These are phyloP conservation scores for Suhomyces sp. DNA, from an alignment of 805 yeast genomes.

Conservation along the genomic window DNA sequence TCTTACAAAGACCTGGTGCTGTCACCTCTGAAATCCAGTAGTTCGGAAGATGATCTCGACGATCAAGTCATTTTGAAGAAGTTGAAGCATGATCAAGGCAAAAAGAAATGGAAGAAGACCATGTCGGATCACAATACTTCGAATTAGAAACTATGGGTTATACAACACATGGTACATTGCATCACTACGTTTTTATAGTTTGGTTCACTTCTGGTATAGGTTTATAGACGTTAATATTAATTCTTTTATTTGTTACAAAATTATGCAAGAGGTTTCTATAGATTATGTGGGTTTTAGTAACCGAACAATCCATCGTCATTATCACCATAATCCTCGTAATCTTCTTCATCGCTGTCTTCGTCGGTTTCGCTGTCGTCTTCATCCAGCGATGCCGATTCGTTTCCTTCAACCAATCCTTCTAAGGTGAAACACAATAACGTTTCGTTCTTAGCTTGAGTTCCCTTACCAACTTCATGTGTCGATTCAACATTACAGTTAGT, in stretches of 20 bases:
- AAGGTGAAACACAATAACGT: slow-evolving; percentile 45
- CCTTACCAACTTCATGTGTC: slow-evolving; percentile 60
- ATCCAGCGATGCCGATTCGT: slow-evolving; percentile 21
- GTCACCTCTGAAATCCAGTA: slow-evolving; percentile 6
- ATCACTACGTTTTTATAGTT: not conserved
- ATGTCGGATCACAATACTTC: not conserved
- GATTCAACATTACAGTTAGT: slow-evolving; percentile 87
- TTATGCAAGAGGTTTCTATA: not conserved
- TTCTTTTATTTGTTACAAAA: not conserved
- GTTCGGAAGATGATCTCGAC: slow-evolving; percentile 7
- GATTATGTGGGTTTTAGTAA: slow-evolving; percentile 20
- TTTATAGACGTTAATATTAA: not conserved
- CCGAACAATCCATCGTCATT: slow-evolving; percentile 50
- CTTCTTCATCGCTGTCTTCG: slow-evolving; percentile 40
- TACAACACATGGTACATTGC: not conserved
- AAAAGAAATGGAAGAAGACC: slow-evolving; percentile 8
- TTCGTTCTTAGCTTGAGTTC: slow-evolving; percentile 56
- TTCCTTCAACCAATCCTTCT: slow-evolving; percentile 38
- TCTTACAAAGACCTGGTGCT: slow-evolving; percentile 5
- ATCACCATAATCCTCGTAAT: slow-evolving; percentile 56
- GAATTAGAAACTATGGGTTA: not conserved
- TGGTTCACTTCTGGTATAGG: not conserved
- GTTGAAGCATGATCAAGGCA: slow-evolving; percentile 3
- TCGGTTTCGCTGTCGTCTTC: slow-evolving; percentile 42
- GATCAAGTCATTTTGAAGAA: slow-evolving; percentile 6